A percentile compares a stretch with the other conserved stretches of the same genome.
These are phyloP conservation scores for Globisporangium takayamanum DNA, from an alignment of 352 stramenopile species.

Conservation along the genomic window DNA sequence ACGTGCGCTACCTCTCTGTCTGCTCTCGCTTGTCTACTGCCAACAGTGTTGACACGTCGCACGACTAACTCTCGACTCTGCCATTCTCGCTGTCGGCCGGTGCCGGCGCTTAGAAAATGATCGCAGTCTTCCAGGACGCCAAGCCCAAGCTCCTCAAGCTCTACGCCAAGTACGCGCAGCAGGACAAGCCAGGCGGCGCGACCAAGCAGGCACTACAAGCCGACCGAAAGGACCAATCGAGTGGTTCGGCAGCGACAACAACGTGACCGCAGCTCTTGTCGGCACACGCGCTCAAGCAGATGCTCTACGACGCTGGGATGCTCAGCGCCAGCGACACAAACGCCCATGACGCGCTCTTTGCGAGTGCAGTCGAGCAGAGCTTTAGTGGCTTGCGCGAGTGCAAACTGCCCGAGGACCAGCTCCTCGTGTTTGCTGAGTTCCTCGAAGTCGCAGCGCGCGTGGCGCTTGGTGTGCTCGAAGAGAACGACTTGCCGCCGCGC, in stretches of 20 bases:
- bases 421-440: slow-evolving; percentile 72
- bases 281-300: slow-evolving; percentile 35
- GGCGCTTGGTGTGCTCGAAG: slow-evolving; percentile 47
- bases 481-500: slow-evolving; percentile 48
- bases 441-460: slow-evolving; percentile 64
- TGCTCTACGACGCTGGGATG: slow-evolving; percentile 75
- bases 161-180: slow-evolving; percentile 52
- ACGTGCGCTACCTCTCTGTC: slow-evolving; percentile 8
- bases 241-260: slow-evolving; percentile 5
- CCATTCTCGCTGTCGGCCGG: neutral
- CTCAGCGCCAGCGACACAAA: slow-evolving; percentile 60
- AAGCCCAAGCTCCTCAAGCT: slow-evolving; percentile 71
- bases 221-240: neutral
- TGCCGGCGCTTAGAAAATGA: slow-evolving; percentile 35
- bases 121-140: slow-evolving; percentile 61
- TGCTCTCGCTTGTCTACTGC: neutral
- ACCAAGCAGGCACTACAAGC: neutral
- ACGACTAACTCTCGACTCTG: no score
- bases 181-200: slow-evolving; percentile 11
- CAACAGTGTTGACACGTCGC: neutral
- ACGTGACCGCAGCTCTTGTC: slow-evolving; percentile 51
- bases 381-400: slow-evolving; percentile 43
- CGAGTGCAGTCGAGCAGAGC: slow-evolving; percentile 47
- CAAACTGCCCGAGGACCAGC: slow-evolving; percentile 24
- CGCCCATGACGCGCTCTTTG: slow-evolving; percentile 53